Evolutionary conservation across 1,139 yeast species (phyloP).

Genomic region (Debaryomycetaceae sp.): DNA sequence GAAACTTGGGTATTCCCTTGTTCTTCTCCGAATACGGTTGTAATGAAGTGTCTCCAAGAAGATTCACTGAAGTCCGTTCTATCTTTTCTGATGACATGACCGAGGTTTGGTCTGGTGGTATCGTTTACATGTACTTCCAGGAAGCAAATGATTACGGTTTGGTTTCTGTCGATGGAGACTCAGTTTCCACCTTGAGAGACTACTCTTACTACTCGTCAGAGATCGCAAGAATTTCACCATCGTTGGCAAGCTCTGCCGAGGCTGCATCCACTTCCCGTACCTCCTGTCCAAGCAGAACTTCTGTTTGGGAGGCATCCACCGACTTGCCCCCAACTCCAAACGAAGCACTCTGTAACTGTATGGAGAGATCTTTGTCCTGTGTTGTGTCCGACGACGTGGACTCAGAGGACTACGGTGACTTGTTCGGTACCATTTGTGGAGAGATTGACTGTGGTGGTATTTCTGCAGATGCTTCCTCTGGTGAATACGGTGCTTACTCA

Average conservation of each 20-base stretch:
- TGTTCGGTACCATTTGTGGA: slow-evolving; percentile 33
- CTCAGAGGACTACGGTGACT: slow-evolving; percentile 29
- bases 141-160: slow-evolving; percentile 80
- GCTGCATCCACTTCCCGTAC: slow-evolving; percentile 22
- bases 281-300: slow-evolving; percentile 35
- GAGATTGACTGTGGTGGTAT: slow-evolving; percentile 36
- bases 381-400: slow-evolving; percentile 31
- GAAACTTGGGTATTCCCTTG: slow-evolving; percentile 69
- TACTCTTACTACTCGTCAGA: slow-evolving; percentile 55
- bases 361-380: slow-evolving; percentile 32
- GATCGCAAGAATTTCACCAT: slow-evolving; percentile 43
- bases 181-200: slow-evolving; percentile 38
- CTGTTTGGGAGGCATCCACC: slow-evolving; percentile 38
- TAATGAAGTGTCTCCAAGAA: slow-evolving; percentile 60
- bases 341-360: slow-evolving; percentile 35
- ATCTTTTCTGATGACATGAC: slow-evolving; percentile 39
- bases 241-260: slow-evolving; percentile 26
- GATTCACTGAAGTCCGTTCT: slow-evolving; percentile 62
- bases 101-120: slow-evolving; percentile 86
- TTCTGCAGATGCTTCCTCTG: slow-evolving; percentile 32
- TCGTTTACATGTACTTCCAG: slow-evolving; percentile 85
- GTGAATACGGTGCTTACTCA: slow-evolving; percentile 41
- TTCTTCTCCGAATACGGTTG: slow-evolving; percentile 88
- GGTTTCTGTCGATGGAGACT: slow-evolving; percentile 47
- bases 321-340: slow-evolving; percentile 47